Evolutionary conservation across 140 eudicot species (phyloP).

Genomic region (Anethum foeniculum): DNA sequence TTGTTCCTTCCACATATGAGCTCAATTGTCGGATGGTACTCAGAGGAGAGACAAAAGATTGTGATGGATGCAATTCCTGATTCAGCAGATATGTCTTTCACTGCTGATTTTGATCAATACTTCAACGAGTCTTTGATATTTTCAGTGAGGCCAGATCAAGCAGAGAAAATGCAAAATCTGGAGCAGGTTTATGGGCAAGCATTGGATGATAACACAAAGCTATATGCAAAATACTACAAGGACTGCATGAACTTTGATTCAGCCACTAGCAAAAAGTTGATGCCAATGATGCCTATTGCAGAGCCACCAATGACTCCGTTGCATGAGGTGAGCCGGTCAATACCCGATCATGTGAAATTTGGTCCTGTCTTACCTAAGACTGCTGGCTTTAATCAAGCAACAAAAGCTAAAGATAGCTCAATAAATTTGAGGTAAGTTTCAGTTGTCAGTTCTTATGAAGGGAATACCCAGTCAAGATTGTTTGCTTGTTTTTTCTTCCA

Average conservation of each 20-base stretch:
- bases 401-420: constrained; percentile 34
- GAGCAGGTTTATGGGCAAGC: constrained; percentile 69
- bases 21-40: constrained; percentile 78
- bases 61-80: constrained; percentile 84
- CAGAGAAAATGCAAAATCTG: constrained; percentile 56
- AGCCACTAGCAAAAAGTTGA: constrained; percentile 37
- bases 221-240: constrained; percentile 63
- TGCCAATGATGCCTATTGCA: constrained; percentile 79
- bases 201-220: constrained; percentile 65
- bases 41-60: constrained; percentile 65
- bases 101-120: constrained; percentile 67
- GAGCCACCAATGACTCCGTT: constrained; percentile 86
- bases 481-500: neutral
- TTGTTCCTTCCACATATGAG: constrained; percentile 73
- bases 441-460: neutral
- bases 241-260: constrained; percentile 57
- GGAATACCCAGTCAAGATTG: neutral
- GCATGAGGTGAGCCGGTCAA: constrained; percentile 61
- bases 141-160: constrained; percentile 85
- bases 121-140: constrained; percentile 65
- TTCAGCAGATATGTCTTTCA: constrained; percentile 56
- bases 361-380: constrained; percentile 81
- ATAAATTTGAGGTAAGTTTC: constrained; percentile 50
- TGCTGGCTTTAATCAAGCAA: constrained; percentile 66
- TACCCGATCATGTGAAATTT: constrained; percentile 73